Base-by-base conservation (phyloP, 2,329 filamentous ascomycete genomes). In the Cadophora luteo-olivacea region DNA sequence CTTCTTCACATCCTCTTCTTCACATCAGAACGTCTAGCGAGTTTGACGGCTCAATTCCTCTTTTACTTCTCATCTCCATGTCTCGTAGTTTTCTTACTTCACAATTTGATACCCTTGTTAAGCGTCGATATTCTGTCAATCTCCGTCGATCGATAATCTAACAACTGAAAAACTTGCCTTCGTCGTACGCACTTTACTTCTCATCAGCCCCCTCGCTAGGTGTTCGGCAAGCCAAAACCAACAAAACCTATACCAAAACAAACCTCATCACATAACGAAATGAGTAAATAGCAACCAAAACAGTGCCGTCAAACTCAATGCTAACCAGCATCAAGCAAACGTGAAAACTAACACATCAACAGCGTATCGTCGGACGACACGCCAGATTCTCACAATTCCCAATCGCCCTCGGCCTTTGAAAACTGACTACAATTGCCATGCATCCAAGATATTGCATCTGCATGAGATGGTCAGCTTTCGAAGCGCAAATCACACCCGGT, bases 21-120 rank as follows among this genome's bases (percentile, higher is more conserved):
- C 22, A 29, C 29, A 41, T 1, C 25, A 16, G 4, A 36, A 19
- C n/a, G 6, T 29, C 29, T 29, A 29, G 4, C 33, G 57, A 60
- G 57, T 60, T 60, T 60, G 57, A 45, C 57, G n/a, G 57, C 33
- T 25, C 12, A 60, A 60, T 14, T 45, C 19, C 19, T 29, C 41
- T 58, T 58, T 38, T 11, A 2, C 12, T 8, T 29, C 1, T 19
- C 29, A 4, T 11, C 12, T 22, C 5, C 22, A 7, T 12, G 29
- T 6, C 16, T 14, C 16, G 29, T 5, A 29, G 5, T 29, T 29
- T 29, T 5, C 29, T 29, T 29, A 29, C 29, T 29, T 29, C 29
- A 29, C 29, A 29, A 3, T 29, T 29, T 29, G 29, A 29, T 5
- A 3, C 29, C 5, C 5, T 3, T 29, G 29, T 29, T 29, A 29